Evolutionary conservation across 1,284 basidiomycete species (phyloP).

Genomic region (Sporisorium graminicola): DNA sequence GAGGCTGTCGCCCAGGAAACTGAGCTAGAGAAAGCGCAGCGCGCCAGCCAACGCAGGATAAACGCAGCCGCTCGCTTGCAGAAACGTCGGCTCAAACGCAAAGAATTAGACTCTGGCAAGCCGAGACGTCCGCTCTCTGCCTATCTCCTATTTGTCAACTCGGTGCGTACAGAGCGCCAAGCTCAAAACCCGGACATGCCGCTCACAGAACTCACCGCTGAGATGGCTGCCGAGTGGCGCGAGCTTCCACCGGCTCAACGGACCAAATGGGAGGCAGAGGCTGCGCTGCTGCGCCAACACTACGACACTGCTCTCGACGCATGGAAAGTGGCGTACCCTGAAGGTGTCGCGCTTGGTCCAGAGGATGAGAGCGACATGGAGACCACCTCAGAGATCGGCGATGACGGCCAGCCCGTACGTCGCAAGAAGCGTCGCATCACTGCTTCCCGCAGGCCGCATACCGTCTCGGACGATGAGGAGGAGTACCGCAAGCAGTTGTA

Average conservation of each 20-base stretch:
- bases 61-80: slow-evolving; percentile 30
- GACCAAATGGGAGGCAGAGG: slow-evolving; percentile 44
- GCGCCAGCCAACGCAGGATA: slow-evolving; percentile 16
- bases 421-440: slow-evolving; percentile 30
- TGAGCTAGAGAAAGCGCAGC: slow-evolving; percentile 17
- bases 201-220: slow-evolving; percentile 39
- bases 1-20: background rate
- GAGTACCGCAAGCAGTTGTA: slow-evolving; percentile 50
- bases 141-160: slow-evolving; percentile 50
- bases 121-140: slow-evolving; percentile 40
- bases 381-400: slow-evolving; percentile 43
- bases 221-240: slow-evolving; percentile 50
- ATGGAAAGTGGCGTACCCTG: slow-evolving; percentile 37
- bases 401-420: slow-evolving; percentile 35
- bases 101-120: slow-evolving; percentile 42
- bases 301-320: slow-evolving; percentile 37
- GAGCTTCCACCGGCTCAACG: slow-evolving; percentile 23
- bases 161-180: slow-evolving; percentile 35
- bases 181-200: slow-evolving; percentile 29
- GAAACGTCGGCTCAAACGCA: slow-evolving; percentile 48
- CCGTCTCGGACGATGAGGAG: slow-evolving; percentile 58
- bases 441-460: slow-evolving; percentile 34
- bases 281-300: slow-evolving; percentile 28
- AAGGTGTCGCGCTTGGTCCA: slow-evolving; percentile 38
- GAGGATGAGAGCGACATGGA: slow-evolving; percentile 54